Conservation (phyloP, 2,329 filamentous ascomycete genomes). For the Madurella mycetomatis region DNA sequence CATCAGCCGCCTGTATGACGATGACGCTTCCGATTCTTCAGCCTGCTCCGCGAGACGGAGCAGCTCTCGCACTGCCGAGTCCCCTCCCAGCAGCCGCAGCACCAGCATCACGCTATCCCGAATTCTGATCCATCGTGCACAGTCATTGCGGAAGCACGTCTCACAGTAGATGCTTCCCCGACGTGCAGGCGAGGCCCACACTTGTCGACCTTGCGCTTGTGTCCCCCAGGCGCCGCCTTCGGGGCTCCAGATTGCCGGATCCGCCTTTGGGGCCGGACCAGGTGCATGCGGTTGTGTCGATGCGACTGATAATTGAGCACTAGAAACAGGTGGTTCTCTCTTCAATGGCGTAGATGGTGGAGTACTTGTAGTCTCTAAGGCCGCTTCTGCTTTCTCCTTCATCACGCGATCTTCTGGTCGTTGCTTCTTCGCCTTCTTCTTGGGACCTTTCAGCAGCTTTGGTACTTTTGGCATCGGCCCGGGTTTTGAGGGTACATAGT, state of each 20-base stretch:
- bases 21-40: background rate
- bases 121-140: slow-evolving; percentile 6
- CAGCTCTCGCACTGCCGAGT: slow-evolving; percentile 5
- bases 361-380: background rate
- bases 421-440: background rate
- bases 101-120: background rate
- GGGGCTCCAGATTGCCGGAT: slow-evolving; percentile 1
- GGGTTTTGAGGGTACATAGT: slow-evolving; percentile 2
- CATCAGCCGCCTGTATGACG: background rate
- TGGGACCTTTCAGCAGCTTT: background rate
- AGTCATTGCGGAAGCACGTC: slow-evolving; percentile 16
- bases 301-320: too few species aligned
- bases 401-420: background rate
- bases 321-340: background rate
- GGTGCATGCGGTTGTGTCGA: background rate
- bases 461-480: background rate
- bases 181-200: background rate
- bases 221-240: background rate
- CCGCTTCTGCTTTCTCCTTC: background rate
- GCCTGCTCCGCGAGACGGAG: background rate
- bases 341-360: background rate
- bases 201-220: background rate
- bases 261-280: background rate
- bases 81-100: slow-evolving; percentile 10
- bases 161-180: slow-evolving; percentile 13